Evolutionary conservation across 176 grass and related monocot species (phyloP).

Genomic region (Phragmites australis): DNA sequence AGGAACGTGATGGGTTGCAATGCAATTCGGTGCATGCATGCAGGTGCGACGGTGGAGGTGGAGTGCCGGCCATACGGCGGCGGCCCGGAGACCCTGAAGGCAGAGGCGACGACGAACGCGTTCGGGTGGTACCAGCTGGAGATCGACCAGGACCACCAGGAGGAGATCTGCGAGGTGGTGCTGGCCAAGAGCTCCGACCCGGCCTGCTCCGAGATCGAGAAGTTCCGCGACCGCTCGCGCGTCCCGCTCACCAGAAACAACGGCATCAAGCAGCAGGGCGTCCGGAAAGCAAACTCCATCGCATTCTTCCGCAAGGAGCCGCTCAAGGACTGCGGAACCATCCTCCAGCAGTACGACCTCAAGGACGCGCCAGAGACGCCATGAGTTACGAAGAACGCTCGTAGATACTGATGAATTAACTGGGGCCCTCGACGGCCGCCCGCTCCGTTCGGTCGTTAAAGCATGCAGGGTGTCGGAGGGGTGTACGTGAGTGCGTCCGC

Average conservation of each 20-base stretch:
- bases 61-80: constrained; percentile 51
- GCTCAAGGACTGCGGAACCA: constrained; percentile 36
- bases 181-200: constrained; percentile 58
- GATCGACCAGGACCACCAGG: constrained; percentile 55
- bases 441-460: no score
- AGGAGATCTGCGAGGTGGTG: constrained; percentile 78
- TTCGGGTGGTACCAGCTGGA: constrained; percentile 55
- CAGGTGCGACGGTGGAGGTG: constrained; percentile 65
- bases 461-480: no score
- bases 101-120: constrained; percentile 55
- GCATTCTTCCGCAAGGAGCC: constrained; percentile 65
- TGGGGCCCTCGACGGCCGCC: no score
- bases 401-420: no score
- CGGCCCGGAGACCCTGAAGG: constrained; percentile 17
- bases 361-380: constrained; percentile 51
- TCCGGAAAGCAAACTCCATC: constrained; percentile 61
- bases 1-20: no score
- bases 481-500: no score
- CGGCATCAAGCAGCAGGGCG: constrained; percentile 49
- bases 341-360: constrained; percentile 56
- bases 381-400: background rate
- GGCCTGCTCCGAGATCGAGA: constrained; percentile 45
- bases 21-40: background rate
- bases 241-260: constrained; percentile 55
- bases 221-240: constrained; percentile 51